Base-by-base conservation (phyloP, 2,329 filamentous ascomycete genomes). In the Helotiales sp. region DNA sequence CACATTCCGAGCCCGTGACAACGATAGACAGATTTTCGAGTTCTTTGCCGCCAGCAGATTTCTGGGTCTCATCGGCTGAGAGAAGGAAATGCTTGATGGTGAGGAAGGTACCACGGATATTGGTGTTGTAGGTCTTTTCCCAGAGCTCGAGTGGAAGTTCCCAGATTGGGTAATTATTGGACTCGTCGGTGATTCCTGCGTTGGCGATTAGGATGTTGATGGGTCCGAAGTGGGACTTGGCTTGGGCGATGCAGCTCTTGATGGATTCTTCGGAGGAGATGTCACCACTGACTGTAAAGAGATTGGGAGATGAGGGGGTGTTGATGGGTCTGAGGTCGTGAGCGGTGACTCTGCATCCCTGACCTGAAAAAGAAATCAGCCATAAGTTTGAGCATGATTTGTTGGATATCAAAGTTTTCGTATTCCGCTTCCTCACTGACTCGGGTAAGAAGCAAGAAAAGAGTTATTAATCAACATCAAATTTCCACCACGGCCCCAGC, bases 61-160 rank as follows among this genome's bases (percentile, higher is more conserved):
- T 61, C 61, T 86, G 84, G 2, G 74, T 67, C 3, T 72, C 68
- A 15, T 81, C 78, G 0, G 83, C 80, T 1, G 77, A 75, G 34
- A 77, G 80, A 6, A 87, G 76, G 73, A 86, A 87, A 67, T 86
- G 82, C 71, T 87, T 87, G 74, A 87, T 82, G 0, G 83, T 84
- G 2, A 87, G 77, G 68, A 85, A 87, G 1, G 83, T 85, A 5
- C 83, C 84, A 17, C 82, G 80, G 17, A 83, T 79, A 68, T 86
- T 86, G 24, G 80, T 79, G 24, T 78, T 77, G 70, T 86, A 85
- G 0, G 81, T 81, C 63, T 81, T 80, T 60, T 86, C 83, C 85
- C 84, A 87, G 0, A 81, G 75, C n/a, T 82, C 79, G 3, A 82
- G 70, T 0, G 82, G 80, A 61, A 86, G 78, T 28, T 86, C 81